Evolutionary conservation across 192 early-diverging fungal species (phyloP), one percentile per base, ranked within the genome.

Genomic region (Podila clonocystis): DNA sequence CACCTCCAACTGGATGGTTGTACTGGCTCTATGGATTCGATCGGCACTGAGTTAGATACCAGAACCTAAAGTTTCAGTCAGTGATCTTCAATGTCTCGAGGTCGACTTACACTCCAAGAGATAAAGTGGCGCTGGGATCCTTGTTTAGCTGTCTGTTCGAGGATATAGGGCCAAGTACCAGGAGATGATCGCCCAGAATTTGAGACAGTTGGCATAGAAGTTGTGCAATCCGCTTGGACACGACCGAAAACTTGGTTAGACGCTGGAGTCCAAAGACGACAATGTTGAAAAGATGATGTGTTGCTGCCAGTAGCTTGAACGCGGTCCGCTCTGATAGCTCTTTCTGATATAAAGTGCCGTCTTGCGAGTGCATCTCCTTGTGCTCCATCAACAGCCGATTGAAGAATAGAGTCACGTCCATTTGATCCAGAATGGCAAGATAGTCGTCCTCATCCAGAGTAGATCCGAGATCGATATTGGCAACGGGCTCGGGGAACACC

Each of bases 371-470:
- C 66, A 80, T 73, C 12, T 36, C 77, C 33, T 68, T 69, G 55
- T 80, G 77, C 36, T 80, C 77, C 7, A 64, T 29, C 2, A 87
- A 62, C 30, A 76, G 9, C 0, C 64, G 76, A 60, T 72, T 77
- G 34, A 83, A 82, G 30, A 74, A 76, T 2, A 76, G 48, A 6
- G 82, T 45, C 0, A 87, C 58, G 20, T 73, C 77, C 45, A 87
- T 55, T 61, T 87, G 86, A 67, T 87, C 86, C 33, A 87, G 67
- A 6, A 85, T 50, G 6, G 72, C 77, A 20, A 82, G 59, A 26
- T 74, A 82, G 64, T 87, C 86, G 22, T 87, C 84, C 45, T 87
- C 86, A 24, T 73, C 70, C 48, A 76, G 15, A 1, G 50, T 41
- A 5, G 68, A 69, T 6, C 74, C 64, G 5, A 83, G 62, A 63